Evolutionary conservation across 805 yeast genomes (phyloP), one percentile per base, ranked within the genome.

Genomic region (Wickerhamiella sorbophila): DNA sequence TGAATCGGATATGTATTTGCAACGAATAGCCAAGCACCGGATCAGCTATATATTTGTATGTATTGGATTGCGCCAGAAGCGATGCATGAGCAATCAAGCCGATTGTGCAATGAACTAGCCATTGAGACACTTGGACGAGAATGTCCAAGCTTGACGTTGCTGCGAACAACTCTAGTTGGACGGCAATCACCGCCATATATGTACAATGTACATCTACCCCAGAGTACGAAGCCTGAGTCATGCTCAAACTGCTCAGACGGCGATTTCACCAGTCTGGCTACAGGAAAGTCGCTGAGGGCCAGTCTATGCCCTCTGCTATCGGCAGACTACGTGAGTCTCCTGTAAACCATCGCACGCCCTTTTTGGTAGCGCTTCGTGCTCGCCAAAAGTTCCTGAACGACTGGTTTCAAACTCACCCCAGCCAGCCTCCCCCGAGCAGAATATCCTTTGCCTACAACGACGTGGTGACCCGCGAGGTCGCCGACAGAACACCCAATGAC

Each of bases 341-440:
- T 2, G 64, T 64, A 52, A 47, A 58, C 17, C 53, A 66, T 33
- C 56, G 56, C 36, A 84, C 79, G 32, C 83, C 95, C 2, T 87
- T 96, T 96, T 62, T 84, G 55, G 84, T 76, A 42, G 95, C 95
- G 0, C 64, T 86, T 46, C 70, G 72, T 14, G 91, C 84, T 51
- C 70, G 86, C 41, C 72, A 77, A 51, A 70, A 73, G 54, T 82
- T 81, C 53, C 60, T 72, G 54, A 75, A 74, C 19, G 83, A 78
- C 46, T 91, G 94, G n/a, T 74, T 75, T 51, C 66, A 74, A 26
- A 40, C 52, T 5, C 55, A 51, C 27, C 44, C 46, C 12, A 41
- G 46, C 21, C 45, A 36, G 12, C 49, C 47, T 67, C 35, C 29
- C 19, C 57, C 50, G 15, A 44, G 38, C 12, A 47, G 43, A 4